Evolutionary conservation across 192 early-diverging fungal genomes (phyloP), one percentile per base, ranked within the genome.

Genomic region (Umbelopsis isabellina): DNA sequence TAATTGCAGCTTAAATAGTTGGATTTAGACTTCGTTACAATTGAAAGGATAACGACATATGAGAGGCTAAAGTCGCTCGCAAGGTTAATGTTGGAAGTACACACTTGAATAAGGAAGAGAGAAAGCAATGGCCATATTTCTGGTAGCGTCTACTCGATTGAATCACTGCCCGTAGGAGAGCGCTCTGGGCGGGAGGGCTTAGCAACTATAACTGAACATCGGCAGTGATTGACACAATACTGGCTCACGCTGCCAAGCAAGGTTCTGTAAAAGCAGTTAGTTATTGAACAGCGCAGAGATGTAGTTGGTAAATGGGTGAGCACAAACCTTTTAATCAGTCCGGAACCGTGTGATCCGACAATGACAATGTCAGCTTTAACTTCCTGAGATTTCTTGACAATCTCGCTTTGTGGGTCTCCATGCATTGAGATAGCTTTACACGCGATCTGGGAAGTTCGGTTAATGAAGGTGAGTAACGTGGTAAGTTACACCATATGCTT

Each of bases 381-480:
- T 45, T 89, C 85, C 16, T 52, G 66, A 13, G 82, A 80, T 64
- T 92, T 92, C 44, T 79, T 74, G 21, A 86, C 81, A 50, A 92
- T 68, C 64, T 91, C 90, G 27, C 82, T 77, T 20, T 86, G 77
- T 7, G 90, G 73, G 74, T 92, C 90, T 2, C 90, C 90, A 20
- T 79, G 55, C 75, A 87, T 87, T 1, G 88, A 79, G 66, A 89
- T 76, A 21, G 87, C 85, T 68, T 81, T 75, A 46, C 82, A 83
- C 5, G 70, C 76, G 55, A 80, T 76, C 82, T 83, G 37, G 7
- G 22, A 30, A 46, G 5, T 21, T 25, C 16, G 30, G 41, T 49
- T 18, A 49, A 71, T 37, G 35, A 45, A 41, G 10, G 37, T 41
- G 37, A 5, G 1, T 1, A 41, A 41, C 37, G 37, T 41, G 7